These are phyloP conservation scores for Neonectria coccinea DNA, from an alignment of 2,329 filamentous ascomycete species.

Conservation along the genomic window DNA sequence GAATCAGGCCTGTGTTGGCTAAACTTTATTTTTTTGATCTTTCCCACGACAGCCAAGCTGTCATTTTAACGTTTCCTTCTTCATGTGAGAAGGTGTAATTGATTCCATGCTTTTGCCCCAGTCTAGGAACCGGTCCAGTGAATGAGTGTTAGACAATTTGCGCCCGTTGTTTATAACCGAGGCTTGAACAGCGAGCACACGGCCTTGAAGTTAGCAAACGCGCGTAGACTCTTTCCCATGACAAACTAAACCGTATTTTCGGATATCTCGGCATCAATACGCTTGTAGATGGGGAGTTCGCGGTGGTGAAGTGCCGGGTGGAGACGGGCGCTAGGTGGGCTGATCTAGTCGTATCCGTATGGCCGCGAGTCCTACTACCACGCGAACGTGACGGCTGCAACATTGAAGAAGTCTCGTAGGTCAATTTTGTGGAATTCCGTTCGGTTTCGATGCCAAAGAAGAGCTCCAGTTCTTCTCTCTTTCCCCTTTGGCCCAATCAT, in stretches of 20 bases:
- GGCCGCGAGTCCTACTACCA: background rate
- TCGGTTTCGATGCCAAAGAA: background rate
- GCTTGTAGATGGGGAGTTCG: background rate
- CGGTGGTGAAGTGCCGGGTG: background rate
- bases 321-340: background rate
- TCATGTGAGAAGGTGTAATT: background rate
- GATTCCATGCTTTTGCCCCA: background rate
- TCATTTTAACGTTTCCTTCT: background rate
- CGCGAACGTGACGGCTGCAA: background rate
- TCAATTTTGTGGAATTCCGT: background rate
- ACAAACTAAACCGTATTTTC: background rate
- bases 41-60: background rate
- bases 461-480: background rate
- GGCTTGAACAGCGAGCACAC: background rate
- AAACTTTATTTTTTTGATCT: background rate
- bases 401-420: background rate
- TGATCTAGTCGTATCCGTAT: background rate
- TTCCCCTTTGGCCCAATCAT: background rate
- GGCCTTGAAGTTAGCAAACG: background rate
- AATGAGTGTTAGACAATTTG: too few species aligned
- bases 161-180: background rate
- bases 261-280: background rate
- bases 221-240: background rate
- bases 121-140: too few species aligned
- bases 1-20: constrained; percentile 27